Base-by-base conservation (phyloP, 306 rosid genomes). In the Malus orientalis region DNA sequence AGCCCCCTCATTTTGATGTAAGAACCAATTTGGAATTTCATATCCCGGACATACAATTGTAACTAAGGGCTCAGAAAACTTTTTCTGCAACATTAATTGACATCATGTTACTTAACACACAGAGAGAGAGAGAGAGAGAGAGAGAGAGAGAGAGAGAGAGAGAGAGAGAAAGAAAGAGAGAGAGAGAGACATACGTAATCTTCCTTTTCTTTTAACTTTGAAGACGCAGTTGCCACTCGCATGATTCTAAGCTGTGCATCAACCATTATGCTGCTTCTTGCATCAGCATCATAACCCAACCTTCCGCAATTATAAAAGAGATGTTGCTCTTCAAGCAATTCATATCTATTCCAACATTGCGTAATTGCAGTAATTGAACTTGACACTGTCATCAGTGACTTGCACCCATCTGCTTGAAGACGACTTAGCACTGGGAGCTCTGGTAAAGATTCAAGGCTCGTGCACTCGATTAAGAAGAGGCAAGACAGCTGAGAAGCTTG, bases 301-400 rank as follows among this genome's bases (percentile, higher is more conserved):
- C 51, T 29, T 20, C 4, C 3, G 27, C 75, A 77, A 19, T 58
- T 30, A 42, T 0, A 25, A 25, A 23, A 67, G 2, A 27, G 4
- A 11, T 14, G 4, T n/a, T 11, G 20, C 45, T 29, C 5, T 54
- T 6, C 1, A 16, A 15, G 2, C 3, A 18, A 4, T 54, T 19
- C 0, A 54, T 8, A 6, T n/a, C 44, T 11, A 58, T 22, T n/a
- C 30, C 13, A 44, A 23, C 15, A 11, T 3, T 15, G 74, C 16
- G 25, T 58, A 13, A 22, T 4, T 58, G 63, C 11, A 27, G 11
- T 13, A 12, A 25, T 40, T 11, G 13, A 14, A 27, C 45, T 30
- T 5, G 27, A 30, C 3, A 84, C 68, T 8, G 33, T 77, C 81
- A 74, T 36, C 10, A 84, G 22, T 54, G 84, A 77, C 15, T 53